Evolutionary conservation across 768 basidiomycete genomes (phyloP), one percentile per base, ranked within the genome.

Genomic region (Russula emetica): DNA sequence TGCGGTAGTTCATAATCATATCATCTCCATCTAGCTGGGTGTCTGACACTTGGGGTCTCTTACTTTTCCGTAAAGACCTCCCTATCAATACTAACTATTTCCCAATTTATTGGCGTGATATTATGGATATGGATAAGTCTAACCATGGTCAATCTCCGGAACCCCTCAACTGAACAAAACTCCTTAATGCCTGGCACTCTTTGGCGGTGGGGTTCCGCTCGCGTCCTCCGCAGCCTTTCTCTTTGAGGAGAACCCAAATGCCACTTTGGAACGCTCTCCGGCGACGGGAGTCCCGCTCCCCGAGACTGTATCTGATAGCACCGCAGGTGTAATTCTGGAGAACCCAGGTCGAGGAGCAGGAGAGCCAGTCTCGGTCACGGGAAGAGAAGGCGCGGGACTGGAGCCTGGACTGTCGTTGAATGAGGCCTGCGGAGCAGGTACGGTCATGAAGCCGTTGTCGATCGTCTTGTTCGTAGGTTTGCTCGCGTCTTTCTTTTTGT

Each of bases 161-260:
- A 22, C 30, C 30, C 28, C 22, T 1, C 5, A 24, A 2, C 13
- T 24, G n/a, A 50, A 44, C 20, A 30, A 36, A 55, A 34, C 20
- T 9, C 34, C 22, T 38, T 36, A 68, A 20, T 38, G 60, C 40
- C 62, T 61, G 58, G 74, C 73, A 60, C 74, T 75, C 78, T 93
- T 93, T 28, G 84, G 72, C 10, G 87, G 82, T 7, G 89, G 90
- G 5, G 85, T 80, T 16, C 82, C 86, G 24, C 76, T 74, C n/a
- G 81, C 79, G 61, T 92, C 90, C 36, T 87, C 87, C 1, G 74
- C 82, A 5, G 88, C 89, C 72, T 93, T 94, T 70, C 92, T 79
- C 79, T 94, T 94, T 52, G 80, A 76, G 38, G 86, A 86, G 71
- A 93, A 83, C 13, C 89, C 89, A 72, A 93, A 85, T 6, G 84